phyloP scores from a whole-genome alignment of 2,329 filamentous ascomycete species.

The Stagonosporopsis cucurbitacearum region DNA sequence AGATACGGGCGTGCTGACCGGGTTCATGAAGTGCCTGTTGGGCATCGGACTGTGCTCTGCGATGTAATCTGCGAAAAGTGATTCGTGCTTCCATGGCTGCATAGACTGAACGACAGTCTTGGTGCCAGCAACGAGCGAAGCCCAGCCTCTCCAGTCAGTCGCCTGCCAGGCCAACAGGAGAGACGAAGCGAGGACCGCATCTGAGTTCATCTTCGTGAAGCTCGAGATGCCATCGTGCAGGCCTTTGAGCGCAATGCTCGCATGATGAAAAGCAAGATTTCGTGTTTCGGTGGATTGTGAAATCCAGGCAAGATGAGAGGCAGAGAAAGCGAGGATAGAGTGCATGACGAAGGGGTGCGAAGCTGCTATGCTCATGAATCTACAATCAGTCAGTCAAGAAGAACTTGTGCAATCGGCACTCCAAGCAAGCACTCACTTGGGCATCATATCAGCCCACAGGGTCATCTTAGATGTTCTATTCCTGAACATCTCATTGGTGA shows the following conservation, averaged over 20 bases:
- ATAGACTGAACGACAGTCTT: conserved; percentile 83
- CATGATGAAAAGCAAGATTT: conserved; percentile 88
- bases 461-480: conserved; percentile 84
- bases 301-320: conserved; percentile 89
- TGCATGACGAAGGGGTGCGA: conserved; percentile 92
- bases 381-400: conserved; percentile 50
- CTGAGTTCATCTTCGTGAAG: conserved; percentile 86
- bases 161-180: conserved; percentile 95
- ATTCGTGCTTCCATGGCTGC: conserved; percentile 90
- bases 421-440: conserved; percentile 68
- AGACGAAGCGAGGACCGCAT: conserved; percentile 89
- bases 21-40: conserved; percentile 59
- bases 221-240: conserved; percentile 84
- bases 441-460: conserved; percentile 91
- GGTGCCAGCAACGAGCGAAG: conserved; percentile 71
- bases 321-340: conserved; percentile 89
- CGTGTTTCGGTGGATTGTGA: conserved; percentile 84
- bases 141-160: conserved; percentile 94
- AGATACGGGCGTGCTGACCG: conserved; percentile 69
- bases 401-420: conserved; percentile 10
- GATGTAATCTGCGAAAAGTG: conserved; percentile 82
- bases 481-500: conserved; percentile 81
- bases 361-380: conserved; percentile 81
- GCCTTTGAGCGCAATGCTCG: conserved; percentile 82
- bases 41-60: conserved; percentile 67